Evolutionary conservation across 1,284 basidiomycete species (phyloP).

Genomic region (Thecaphora frezii): DNA sequence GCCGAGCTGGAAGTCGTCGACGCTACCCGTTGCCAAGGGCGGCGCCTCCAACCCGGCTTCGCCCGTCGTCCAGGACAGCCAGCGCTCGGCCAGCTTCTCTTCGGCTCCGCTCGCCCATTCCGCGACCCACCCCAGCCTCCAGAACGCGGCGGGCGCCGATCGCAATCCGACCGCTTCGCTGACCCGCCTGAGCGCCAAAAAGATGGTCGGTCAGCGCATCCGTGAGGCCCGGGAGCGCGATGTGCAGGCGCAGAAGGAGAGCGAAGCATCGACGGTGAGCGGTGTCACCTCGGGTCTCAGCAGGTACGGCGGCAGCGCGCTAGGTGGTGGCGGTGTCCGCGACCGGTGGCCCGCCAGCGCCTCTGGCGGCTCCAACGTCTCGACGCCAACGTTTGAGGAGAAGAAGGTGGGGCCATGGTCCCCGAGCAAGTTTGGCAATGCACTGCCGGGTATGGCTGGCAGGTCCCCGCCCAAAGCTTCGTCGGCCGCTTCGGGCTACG

Average conservation of each 20-base stretch:
- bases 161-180: conserved; percentile 40
- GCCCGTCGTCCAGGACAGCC: neutral
- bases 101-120: too few relatives aligned
- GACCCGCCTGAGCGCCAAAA: conserved; percentile 42
- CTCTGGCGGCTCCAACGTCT: too few relatives aligned
- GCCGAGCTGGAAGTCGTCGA: too few relatives aligned
- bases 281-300: too few relatives aligned
- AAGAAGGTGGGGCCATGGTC: conserved; percentile 13
- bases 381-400: too few relatives aligned
- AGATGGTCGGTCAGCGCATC: conserved; percentile 50
- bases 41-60: neutral
- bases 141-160: conserved; percentile 17
- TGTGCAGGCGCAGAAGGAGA: conserved; percentile 20
- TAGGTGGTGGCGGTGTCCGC: conserved; percentile 26
- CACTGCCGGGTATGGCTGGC: conserved; percentile 30
- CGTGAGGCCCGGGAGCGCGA: conserved; percentile 47
- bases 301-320: conserved; percentile 17
- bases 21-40: too few relatives aligned
- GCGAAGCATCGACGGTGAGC: conserved; percentile 15
- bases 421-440: conserved; percentile 36
- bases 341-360: conserved; percentile 28
- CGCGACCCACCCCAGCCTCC: neutral
- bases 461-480: conserved; percentile 23
- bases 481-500: too few relatives aligned
- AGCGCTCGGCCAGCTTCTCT: neutral